Base-by-base conservation (phyloP, 805 yeast species). In the Tetrapisispora pingtungensis region DNA sequence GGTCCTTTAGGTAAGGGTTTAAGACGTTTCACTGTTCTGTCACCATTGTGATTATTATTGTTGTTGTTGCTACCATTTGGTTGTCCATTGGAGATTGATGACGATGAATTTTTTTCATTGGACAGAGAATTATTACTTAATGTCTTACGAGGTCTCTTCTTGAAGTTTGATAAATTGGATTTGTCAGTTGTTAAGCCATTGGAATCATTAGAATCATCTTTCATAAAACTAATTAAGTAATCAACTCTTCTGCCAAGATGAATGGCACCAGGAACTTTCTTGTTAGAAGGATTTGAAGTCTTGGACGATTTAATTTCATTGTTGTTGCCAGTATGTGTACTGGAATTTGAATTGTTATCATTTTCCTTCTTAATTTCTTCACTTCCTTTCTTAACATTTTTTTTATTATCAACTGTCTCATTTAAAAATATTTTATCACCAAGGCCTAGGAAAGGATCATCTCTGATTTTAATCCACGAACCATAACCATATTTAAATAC, bases 401-500 rank as follows among this genome's bases (percentile, higher is more conserved):
- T 35, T 28, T 27, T 43, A 26, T 31, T 42, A 33, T 37, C 55
- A 47, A 48, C 47, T 40, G 48, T 52, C 46, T 76, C 80, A 45
- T 71, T 76, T 54, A 93, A 70, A 56, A 78, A 93, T 52, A 93
- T 67, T 68, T 87, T 93, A 53, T 87, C 86, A 49, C 86, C 84
- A 48, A 93, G 70, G 10, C 88, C 89, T 46, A 93, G 71, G 42
- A 86, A 74, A 1, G 98, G 97, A 65, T 93, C 98, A 66, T 93
- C 99, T 58, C 98, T 73, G 38, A 93, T 89, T 57, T 84, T 89
- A 3, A 74, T 61, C 98, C 98, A 93, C 1, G 96, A 81, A 15
- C 97, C 97, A 62, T 87, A 89, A 0, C 99, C 99, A 64, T 89
- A 89, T 65, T 86, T 88, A 57, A 76, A 74, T 19, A 90, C 84